phyloP scores from a whole-genome alignment of 2,329 filamentous ascomycete genomes.

The Penicillium sp. region DNA sequence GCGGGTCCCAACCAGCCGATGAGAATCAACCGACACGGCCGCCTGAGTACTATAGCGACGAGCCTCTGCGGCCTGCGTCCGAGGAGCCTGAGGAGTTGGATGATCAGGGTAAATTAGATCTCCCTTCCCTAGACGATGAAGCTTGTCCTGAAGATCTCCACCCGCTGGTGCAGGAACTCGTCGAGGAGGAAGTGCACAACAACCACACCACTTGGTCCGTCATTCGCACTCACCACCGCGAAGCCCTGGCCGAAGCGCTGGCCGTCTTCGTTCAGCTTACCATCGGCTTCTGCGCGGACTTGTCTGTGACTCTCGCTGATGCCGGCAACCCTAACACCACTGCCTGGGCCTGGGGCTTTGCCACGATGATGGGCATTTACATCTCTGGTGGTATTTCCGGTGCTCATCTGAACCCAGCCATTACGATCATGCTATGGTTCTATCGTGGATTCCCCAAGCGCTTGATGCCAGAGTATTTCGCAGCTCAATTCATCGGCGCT shows the following conservation, averaged over 20 bases:
- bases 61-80: conserved; percentile 19
- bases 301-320: conserved; percentile 41
- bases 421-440: conserved; percentile 46
- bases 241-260: conserved; percentile 52
- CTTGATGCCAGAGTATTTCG: conserved; percentile 49
- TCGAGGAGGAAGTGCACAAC: conserved; percentile 50
- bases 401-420: conserved; percentile 45
- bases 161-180: conserved; percentile 40
- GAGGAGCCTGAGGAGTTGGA: conserved; percentile 16
- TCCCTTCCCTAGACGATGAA: conserved; percentile 28
- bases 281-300: conserved; percentile 50
- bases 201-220: conserved; percentile 47
- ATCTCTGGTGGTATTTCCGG: conserved; percentile 48
- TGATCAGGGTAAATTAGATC: conserved; percentile 10
- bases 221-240: conserved; percentile 50
- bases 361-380: conserved; percentile 50
- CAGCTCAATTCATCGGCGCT: conserved; percentile 51
- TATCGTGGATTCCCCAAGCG: conserved; percentile 52
- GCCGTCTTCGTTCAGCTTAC: conserved; percentile 42
- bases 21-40: conserved; percentile 3
- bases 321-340: conserved; percentile 45
- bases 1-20: conserved; percentile 13
- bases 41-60: conserved; percentile 14
- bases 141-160: conserved; percentile 43
- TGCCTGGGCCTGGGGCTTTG: conserved; percentile 51